Conservation (phyloP, 371 early-diverging fungal genomes). For the Apophysomyces elegans region DNA sequence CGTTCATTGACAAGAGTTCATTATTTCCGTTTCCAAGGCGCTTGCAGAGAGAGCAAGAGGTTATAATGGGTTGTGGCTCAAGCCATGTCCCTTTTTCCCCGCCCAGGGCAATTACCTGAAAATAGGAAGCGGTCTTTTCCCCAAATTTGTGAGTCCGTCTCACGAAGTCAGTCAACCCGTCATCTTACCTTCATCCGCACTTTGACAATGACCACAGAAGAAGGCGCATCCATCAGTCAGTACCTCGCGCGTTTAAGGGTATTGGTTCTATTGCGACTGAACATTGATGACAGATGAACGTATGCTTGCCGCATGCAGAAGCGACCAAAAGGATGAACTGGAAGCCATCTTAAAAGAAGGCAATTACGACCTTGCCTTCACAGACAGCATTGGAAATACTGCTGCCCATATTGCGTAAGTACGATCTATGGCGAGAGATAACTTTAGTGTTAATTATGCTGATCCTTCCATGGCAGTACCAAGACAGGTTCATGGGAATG, state of each 20-base stretch:
- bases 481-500: slow-evolving; percentile 61
- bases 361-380: slow-evolving; percentile 55
- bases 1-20: too few relatives aligned
- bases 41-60: too few relatives aligned
- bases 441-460: too few relatives aligned
- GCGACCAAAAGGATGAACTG: slow-evolving; percentile 59
- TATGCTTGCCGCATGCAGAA: slow-evolving; percentile 58
- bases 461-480: slow-evolving; percentile 41
- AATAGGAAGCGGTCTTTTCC: too few relatives aligned
- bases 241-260: background rate
- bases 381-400: slow-evolving; percentile 66
- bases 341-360: slow-evolving; percentile 36
- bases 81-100: too few relatives aligned
- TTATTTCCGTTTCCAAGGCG: too few relatives aligned
- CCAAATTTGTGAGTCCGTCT: background rate
- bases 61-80: too few relatives aligned
- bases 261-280: background rate
- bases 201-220: slow-evolving; percentile 14
- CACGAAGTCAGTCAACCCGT: background rate
- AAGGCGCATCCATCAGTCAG: slow-evolving; percentile 19
- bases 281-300: slow-evolving; percentile 46
- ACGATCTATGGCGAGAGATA: background rate
- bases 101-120: too few relatives aligned
- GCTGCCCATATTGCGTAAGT: slow-evolving; percentile 75
- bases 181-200: slow-evolving; percentile 2